Evolutionary conservation across 164 flowering plant genomes (phyloP), one percentile per base, ranked within the genome.

Genomic region (Litsea cubeba): DNA sequence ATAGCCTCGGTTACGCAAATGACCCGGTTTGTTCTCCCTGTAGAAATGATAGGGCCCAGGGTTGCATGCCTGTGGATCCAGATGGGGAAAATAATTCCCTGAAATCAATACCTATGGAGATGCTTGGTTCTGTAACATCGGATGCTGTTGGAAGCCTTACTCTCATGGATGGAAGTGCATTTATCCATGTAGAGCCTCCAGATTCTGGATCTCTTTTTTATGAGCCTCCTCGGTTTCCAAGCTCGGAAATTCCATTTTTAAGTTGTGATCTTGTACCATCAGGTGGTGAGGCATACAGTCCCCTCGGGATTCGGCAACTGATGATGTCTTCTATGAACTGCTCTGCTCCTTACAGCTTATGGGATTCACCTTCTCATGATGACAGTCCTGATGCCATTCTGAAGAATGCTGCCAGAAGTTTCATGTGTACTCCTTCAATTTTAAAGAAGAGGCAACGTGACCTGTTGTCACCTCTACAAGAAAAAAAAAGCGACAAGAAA

Each of bases 201-300:
- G 89, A 83, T 68, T 70, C 84, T 3, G 95, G 89, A 75, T 74
- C 84, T 73, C 81, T 96, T 24, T 92, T 80, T 76, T 96, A 96
- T 80, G 98, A 96, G 76, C 95, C 98, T 68, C 98, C 98, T 76
- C 97, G 95, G 24, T 90, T 94, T 80, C 99, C 99, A 50, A 89
- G 97, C 76, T 75, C 88, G 79, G 99, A 96, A 54, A 77, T 96
- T 75, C 99, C 99, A 12, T 96, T 94, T 76, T 83, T 91, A 69
- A 92, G 97, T 82, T 96, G 99, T 86, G 98, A 96, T 84, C 97
- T 96, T 69, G 73, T 85, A 78, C 88, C 85, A 75, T 84, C 92
- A 66, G 89, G 93, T 20, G 78, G 80, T 79, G 77, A 89, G 79
- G 99, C 93, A 69, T 96, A 84, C 73, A 96, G 99, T 81, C 99